Evolutionary conservation across 768 basidiomycete species (phyloP), one percentile per base, ranked within the genome.

Genomic region (Rubroboletus satanas): DNA sequence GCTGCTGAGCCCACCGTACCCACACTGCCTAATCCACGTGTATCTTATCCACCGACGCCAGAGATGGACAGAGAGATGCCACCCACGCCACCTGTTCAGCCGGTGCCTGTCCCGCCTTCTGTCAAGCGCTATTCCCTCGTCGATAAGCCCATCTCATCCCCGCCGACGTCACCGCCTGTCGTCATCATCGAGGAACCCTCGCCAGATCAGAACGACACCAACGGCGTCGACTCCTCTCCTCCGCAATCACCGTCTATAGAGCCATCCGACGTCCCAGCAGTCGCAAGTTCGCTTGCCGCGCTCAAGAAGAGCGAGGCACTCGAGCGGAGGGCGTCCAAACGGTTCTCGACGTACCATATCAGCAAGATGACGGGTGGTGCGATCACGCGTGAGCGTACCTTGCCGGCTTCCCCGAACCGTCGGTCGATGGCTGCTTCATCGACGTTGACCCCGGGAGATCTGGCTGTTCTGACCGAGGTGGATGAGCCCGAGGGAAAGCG

Each of bases 311-410:
- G 83, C 48, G 93, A 95, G 61, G 80, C 84, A 1, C 80, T 98
- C 37, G 92, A 94, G 63, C 83, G 96, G 21, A 80, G 96, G 44
- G 96, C 96, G 17, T 94, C 91, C 21, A 98, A 98, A 68, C 89
- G 97, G 0, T 98, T 94, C 73, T 97, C 94, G 41, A 86, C 87
- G 2, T 98, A 96, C 68, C 91, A 94, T 59, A 89, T 98, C 63
- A 85, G 88, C 45, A 95, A 95, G 74, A 95, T 98, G 87, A 87
- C 92, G 4, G 84, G 86, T 15, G 75, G 70, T 26, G 54, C 49
- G 33, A 70, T 79, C 18, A 69, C 73, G 26, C 73, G 82, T 43
- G 80, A 81, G 64, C 74, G 82, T 26, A 77, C 82, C 15, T 47
- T 79, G 50, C 52, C 73, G 51, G 59, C 65, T 10, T 76, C 81